Base-by-base conservation (phyloP, 495 filamentous ascomycete species). In the Thermothielavioides terrestris region DNA sequence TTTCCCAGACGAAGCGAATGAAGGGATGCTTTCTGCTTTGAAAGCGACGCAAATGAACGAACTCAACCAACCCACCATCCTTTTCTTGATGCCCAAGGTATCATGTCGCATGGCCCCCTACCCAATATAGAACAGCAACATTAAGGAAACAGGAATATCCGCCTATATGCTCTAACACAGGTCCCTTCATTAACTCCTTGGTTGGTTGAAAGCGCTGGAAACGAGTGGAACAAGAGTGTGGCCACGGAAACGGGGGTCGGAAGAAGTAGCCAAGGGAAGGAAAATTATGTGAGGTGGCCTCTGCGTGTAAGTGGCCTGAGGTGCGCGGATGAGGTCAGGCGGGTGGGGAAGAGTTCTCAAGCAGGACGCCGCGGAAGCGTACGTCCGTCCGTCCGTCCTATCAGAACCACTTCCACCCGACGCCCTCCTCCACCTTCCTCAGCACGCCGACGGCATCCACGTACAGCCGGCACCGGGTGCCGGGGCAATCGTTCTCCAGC, bases 401-500 rank as follows among this genome's bases (percentile, higher is more conserved):
- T 63, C 35, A 72, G 52, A 75, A 71, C 61, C 69, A 67, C 28
- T 59, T 66, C 55, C 54, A 48, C 42, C 58, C 56, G 1, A 27
- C 55, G 0, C 63, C 65, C 42, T 70, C 70, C 49, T 74, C 71
- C 34, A 76, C 54, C 40, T 62, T 71, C 53, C 59, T 65, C 49
- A 76, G 43, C 40, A 73, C 69, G 17, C 64, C 54, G 15, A 72
- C 58, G 5, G 72, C 68, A 40, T 76, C 72, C 39, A 73, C 63
- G 40, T 68, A 70, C 32, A 75, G 53, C 41, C 64, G 58, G 49
- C 52, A 71, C 37, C 61, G 56, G 37, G 58, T 52, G 14, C 71
- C 70, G 14, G 66, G 42, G 12, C 64, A 69, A 35, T 72, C 71
- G 25, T 42, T 55, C 54, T 72, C 70, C 44, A 76, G 58, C 42